Evolutionary conservation across 345 rosid genomes (phyloP).

Genomic region (Brassica cretica): DNA sequence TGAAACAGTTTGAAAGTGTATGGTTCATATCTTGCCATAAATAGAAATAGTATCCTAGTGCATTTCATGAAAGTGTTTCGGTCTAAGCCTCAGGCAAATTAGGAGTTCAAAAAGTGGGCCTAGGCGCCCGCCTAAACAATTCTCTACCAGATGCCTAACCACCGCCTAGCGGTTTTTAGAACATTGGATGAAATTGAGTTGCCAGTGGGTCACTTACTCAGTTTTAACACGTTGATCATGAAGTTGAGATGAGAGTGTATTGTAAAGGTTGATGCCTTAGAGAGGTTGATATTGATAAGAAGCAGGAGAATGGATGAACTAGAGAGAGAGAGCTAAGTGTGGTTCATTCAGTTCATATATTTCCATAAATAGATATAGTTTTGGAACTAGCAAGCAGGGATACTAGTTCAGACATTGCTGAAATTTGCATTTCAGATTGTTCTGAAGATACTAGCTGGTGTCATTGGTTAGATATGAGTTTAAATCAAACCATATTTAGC

Average conservation of each 20-base stretch:
- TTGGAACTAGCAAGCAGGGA: constrained; percentile 1
- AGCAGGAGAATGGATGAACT: not conserved
- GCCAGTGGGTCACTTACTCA: too few relatives aligned
- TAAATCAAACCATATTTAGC: not conserved
- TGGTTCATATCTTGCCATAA: too few relatives aligned
- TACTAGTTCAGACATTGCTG: constrained; percentile 1
- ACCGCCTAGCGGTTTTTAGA: too few relatives aligned
- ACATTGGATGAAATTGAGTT: too few relatives aligned
- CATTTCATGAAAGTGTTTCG: too few relatives aligned
- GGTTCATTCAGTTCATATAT: not conserved
- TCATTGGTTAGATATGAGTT: not conserved
- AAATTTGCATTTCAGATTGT: not conserved
- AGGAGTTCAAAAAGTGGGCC: too few relatives aligned
- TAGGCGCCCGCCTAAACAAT: too few relatives aligned
- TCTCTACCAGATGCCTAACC: too few relatives aligned
- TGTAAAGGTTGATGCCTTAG: constrained; percentile 1
- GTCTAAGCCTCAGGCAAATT: too few relatives aligned
- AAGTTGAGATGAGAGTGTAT: not conserved
- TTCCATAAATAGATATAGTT: not conserved
- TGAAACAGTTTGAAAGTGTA: not conserved
- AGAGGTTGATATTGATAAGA: not conserved
- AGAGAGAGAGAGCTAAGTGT: not conserved
- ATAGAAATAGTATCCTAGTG: too few relatives aligned
- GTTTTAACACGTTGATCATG: too few relatives aligned
- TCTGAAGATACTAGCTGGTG: not conserved